Evolutionary conservation across 768 basidiomycete species (phyloP).

Genomic region (Mycena crocata): DNA sequence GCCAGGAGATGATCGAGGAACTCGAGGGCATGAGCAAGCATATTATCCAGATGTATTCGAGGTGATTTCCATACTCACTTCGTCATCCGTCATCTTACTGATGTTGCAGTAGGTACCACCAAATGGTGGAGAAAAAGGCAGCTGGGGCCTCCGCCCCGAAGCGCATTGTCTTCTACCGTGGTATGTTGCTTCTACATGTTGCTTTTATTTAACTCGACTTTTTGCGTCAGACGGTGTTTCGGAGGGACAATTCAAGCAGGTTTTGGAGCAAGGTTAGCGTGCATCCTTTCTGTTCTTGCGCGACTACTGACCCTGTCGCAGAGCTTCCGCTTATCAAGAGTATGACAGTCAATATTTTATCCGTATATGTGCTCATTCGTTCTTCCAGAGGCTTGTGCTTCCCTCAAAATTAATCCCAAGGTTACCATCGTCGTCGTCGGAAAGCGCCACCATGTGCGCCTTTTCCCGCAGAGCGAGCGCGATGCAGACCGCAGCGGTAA

Average conservation of each 20-base stretch:
- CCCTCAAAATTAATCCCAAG: conserved; percentile 67
- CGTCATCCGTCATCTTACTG: no score
- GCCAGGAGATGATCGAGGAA: conserved; percentile 40
- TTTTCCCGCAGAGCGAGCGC: conserved; percentile 58
- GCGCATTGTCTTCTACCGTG: conserved; percentile 82
- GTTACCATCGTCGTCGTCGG: conserved; percentile 69
- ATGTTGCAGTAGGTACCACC: conserved; percentile 67
- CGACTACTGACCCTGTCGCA: conserved; percentile 31
- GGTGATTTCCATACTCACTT: no score
- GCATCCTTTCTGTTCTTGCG: not conserved
- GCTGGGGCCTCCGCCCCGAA: conserved; percentile 59
- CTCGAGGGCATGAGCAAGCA: conserved; percentile 49
- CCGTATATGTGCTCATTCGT: conserved; percentile 21
- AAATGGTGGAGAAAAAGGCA: conserved; percentile 62
- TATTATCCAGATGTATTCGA: conserved; percentile 68
- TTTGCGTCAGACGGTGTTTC: conserved; percentile 64
- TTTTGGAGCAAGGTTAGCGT: conserved; percentile 64
- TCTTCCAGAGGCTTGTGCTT: conserved; percentile 66
- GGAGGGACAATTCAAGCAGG: conserved; percentile 64
- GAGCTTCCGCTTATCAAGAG: conserved; percentile 73
- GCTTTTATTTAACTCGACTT: conserved; percentile 23
- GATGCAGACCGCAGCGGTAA: conserved; percentile 66
- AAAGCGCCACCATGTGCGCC: conserved; percentile 36
- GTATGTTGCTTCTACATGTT: conserved; percentile 50
- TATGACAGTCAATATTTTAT: conserved; percentile 39